Percentiles rank a stretch among this genome's conserved stretches.
Conservation (phyloP, 2,329 filamentous ascomycete species). For the Aspergillus candidus region DNA sequence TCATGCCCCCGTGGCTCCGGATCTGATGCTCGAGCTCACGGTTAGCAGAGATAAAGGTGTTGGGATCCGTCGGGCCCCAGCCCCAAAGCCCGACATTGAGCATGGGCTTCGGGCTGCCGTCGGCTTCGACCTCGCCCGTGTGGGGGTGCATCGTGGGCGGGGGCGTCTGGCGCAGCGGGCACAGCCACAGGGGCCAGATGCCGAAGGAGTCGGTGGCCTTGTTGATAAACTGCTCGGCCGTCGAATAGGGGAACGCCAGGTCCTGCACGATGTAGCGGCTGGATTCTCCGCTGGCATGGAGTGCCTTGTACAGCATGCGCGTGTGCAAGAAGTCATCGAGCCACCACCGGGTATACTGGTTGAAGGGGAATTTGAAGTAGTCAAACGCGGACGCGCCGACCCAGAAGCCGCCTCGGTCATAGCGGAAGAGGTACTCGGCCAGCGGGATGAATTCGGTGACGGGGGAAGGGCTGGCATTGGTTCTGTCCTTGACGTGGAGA, state of each 20-base stretch:
- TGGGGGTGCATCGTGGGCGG: slow-evolving; percentile 12
- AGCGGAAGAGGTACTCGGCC: slow-evolving; percentile 36
- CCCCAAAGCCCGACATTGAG: background rate
- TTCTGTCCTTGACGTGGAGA: slow-evolving; percentile 1
- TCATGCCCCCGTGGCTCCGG: too few species aligned
- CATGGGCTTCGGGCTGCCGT: background rate
- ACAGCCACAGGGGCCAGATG: slow-evolving; percentile 56
- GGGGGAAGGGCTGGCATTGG: slow-evolving; percentile 2
- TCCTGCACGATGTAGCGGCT: slow-evolving; percentile 58
- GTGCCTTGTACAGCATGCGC: slow-evolving; percentile 55
- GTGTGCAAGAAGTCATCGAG: slow-evolving; percentile 59
- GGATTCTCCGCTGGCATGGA: slow-evolving; percentile 54
- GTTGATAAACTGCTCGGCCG: slow-evolving; percentile 48
- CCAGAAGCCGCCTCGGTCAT: slow-evolving; percentile 63
- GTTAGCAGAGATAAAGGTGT: too few species aligned
- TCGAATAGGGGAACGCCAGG: slow-evolving; percentile 51
- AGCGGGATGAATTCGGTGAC: slow-evolving; percentile 26
- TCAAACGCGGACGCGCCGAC: slow-evolving; percentile 54
- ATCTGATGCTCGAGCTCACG: too few species aligned
- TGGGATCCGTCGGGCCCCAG: too few species aligned
- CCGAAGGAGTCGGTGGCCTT: slow-evolving; percentile 44
- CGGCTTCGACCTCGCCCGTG: background rate
- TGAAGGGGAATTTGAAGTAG: slow-evolving; percentile 59
- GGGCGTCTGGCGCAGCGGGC: slow-evolving; percentile 39
- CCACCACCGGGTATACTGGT: slow-evolving; percentile 50